Evolutionary conservation across 352 stramenopile species (phyloP), one percentile per base, ranked within the genome.

Genomic region (Phytophthora constricta): DNA sequence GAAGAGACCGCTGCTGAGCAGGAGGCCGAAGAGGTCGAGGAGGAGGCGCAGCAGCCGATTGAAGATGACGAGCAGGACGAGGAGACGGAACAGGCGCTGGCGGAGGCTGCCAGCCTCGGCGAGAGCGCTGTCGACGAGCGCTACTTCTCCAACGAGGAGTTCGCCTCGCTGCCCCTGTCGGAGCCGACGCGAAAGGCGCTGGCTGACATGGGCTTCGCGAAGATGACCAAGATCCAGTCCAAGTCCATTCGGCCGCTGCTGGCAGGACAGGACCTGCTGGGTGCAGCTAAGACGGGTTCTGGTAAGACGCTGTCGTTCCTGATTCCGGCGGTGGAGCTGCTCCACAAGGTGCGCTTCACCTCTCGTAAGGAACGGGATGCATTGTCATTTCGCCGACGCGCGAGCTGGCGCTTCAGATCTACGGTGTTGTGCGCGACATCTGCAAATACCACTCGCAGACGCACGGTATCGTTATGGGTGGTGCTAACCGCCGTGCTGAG

Each of bases 281-380:
- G 96, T 60, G 93, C 97, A 4, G 98, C 98, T 58, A 99, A 99
- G 81, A 99, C 97, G 0, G 97, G 98, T 46, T 98, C 87, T 13
- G 98, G 98, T 58, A 99, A 99, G 74, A 99, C 98, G 49, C 80
- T 99, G 17, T 98, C 97, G 41, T 99, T 99, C 77, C 71, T 99
- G 1, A 93, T 99, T 56, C 98, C 98, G n/a, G 91, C 96, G 14
- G 72, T 99, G 16, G 97, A 99, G 79, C 74, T 99, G 33, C 86
- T 99, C 33, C 83, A 95, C 78, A 98, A 98, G 76, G 91, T 98
- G 52, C 98, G 98, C 71, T 99, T 98, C 72, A 97, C 92, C 26
- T 80, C 88, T 22, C 85, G 97, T 50, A 99, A 99, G 71, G 98
- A 41, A 99, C 97, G 28, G 98, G 97, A 33, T 98, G 94, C 62